Conservation (phyloP, 1,284 basidiomycete species). For the Trichosporon asahii region DNA sequence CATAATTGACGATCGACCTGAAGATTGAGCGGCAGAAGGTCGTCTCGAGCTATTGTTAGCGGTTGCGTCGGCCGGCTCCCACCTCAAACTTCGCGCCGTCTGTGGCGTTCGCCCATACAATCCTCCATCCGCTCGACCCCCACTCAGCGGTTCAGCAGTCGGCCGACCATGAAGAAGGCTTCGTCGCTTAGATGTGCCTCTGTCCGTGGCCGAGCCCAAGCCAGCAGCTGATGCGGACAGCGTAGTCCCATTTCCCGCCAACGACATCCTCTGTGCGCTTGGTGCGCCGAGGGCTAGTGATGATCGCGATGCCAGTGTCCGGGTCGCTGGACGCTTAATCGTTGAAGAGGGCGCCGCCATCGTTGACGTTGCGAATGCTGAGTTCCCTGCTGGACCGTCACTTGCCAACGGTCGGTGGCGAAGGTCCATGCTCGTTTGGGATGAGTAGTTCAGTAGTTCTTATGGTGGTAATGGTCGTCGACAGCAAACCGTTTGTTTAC, state of each 20-base stretch:
- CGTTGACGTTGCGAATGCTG: slow-evolving; percentile 46
- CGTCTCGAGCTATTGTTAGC: slow-evolving; percentile 58
- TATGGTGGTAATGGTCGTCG: no score
- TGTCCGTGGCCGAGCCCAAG: not conserved
- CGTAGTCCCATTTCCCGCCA: not conserved
- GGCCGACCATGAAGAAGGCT: slow-evolving; percentile 11
- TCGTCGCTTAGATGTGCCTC: not conserved
- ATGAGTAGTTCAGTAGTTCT: no score
- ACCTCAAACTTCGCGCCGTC: not conserved
- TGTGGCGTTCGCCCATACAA: slow-evolving; percentile 67
- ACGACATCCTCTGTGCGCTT: not conserved
- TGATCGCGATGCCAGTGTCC: not conserved
- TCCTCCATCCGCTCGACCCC: slow-evolving; percentile 57
- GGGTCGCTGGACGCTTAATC: slow-evolving; percentile 57
- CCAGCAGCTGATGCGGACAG: not conserved
- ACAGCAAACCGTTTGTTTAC: not conserved
- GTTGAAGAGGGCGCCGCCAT: slow-evolving; percentile 59
- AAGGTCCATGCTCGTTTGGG: slow-evolving; percentile 52
- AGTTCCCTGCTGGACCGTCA: slow-evolving; percentile 59
- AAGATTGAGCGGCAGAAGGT: slow-evolving; percentile 57
- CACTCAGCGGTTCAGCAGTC: slow-evolving; percentile 6
- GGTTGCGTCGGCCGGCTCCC: not conserved
- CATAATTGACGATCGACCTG: slow-evolving; percentile 55
- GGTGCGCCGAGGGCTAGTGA: not conserved
- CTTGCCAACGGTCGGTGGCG: slow-evolving; percentile 59